phyloP scores from a whole-genome alignment of 225 moss, liverwort and hornwort species.

The Straminergon stramineum region DNA sequence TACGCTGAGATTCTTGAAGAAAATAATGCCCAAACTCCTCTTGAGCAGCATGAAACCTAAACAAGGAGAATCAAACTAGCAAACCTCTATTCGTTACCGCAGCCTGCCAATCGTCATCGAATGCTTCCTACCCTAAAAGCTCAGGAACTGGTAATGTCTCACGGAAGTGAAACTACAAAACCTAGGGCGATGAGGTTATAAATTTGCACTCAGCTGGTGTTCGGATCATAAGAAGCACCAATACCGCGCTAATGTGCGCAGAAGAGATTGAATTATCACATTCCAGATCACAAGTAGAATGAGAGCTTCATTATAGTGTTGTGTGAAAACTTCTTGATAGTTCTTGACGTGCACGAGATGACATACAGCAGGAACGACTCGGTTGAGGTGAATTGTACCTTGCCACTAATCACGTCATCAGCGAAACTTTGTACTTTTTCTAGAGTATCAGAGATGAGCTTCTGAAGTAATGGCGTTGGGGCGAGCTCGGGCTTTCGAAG shows the following conservation, averaged over 20 bases:
- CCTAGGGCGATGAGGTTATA: background rate
- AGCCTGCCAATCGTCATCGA: background rate
- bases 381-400: constrained; percentile 28
- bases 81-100: background rate
- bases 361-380: background rate
- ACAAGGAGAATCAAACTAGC: background rate
- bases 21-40: background rate
- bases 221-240: background rate
- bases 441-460: constrained; percentile 50
- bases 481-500: constrained; percentile 66
- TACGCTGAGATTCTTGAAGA: background rate
- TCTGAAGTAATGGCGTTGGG: constrained; percentile 58
- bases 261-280: background rate
- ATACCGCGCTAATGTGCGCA: background rate
- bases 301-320: background rate
- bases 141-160: background rate
- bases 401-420: constrained; percentile 50
- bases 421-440: constrained; percentile 40
- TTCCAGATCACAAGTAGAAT: background rate
- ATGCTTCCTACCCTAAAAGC: background rate
- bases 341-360: background rate
- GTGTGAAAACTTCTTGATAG: background rate
- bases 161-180: background rate
- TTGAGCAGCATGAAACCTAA: background rate
- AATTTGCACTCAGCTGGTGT: background rate